A percentile compares a stretch with the other conserved stretches of the same genome.
Evolutionary conservation across 179 eudicot species (phyloP).

Genomic region (Patellifolia procumbens): DNA sequence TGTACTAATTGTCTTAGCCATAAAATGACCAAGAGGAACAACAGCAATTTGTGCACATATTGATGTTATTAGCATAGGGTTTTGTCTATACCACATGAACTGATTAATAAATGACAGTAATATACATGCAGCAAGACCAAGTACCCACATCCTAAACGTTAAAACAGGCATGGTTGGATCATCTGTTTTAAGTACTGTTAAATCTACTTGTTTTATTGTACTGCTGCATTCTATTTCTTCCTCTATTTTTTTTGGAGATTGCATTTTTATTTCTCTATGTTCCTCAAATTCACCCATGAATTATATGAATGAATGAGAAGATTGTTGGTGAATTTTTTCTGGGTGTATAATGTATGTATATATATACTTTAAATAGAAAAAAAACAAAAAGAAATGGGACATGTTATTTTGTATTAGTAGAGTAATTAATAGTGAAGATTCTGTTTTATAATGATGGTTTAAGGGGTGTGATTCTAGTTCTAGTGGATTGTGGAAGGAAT

Average conservation of each 20-base stretch:
- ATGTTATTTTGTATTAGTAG: not conserved
- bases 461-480: not conserved
- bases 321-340: not conserved
- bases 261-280: not conserved
- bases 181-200: slow-evolving; percentile 77
- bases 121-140: slow-evolving; percentile 53
- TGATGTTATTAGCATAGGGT: slow-evolving; percentile 51
- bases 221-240: slow-evolving; percentile 22
- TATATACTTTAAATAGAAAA: no score
- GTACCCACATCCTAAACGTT: slow-evolving; percentile 81
- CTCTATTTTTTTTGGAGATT: not conserved
- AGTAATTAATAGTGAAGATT: not conserved
- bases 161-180: slow-evolving; percentile 62
- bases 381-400: not conserved
- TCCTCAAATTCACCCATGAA: not conserved
- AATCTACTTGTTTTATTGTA: slow-evolving; percentile 30
- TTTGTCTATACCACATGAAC: slow-evolving; percentile 73
- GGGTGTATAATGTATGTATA: not conserved
- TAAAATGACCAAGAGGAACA: slow-evolving; percentile 72
- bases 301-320: not conserved
- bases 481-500: not conserved
- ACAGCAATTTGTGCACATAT: slow-evolving; percentile 70
- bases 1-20: slow-evolving; percentile 55
- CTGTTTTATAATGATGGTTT: not conserved
- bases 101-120: slow-evolving; percentile 67